Base-by-base conservation (phyloP, 1,139 yeast species). In the Yamadazyma siamensis region DNA sequence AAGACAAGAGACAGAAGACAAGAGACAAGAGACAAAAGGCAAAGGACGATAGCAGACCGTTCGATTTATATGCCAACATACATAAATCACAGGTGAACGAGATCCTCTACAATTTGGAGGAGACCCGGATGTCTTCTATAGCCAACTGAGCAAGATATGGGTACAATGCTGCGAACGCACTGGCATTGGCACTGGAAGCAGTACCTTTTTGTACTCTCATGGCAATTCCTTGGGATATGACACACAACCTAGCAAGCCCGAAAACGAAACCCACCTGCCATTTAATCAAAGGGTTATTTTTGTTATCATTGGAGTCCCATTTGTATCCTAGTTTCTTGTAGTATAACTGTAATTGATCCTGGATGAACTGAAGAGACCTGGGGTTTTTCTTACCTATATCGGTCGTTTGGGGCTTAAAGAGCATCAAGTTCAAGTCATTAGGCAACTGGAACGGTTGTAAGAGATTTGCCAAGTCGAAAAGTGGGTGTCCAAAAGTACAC, bases 191-290 rank as follows among this genome's bases (percentile, higher is more conserved):
- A 28, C 80, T 71, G 21, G 80, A 73, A 1, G 85, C 85, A 33
- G 68, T 72, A 10, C 83, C 84, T 33, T 66, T 58, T 12, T 69
- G 64, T 2, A 68, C 62, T 35, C 87, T 62, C 59, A 81, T 80
- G 8, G 80, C 81, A 37, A 80, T 77, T 4, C 87, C 87, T 43
- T 80, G 87, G 20, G 74, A 62, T 37, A 80, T 80, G 13, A 80
- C 84, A 40, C 76, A 64, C 21, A 79, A 61, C 26, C 86, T 56
- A 30, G 75, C 62, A 33, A 78, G 62, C 0, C 83, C 83, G 51
- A 77, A 78, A 2, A 76, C 80, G 16, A 61, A 65, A 1, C 83
- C 86, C 34, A 73, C 71, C 7, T 54, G 50, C 82, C 84, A 78
- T 29, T 60, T 50, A 21, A 59, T 62, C 5, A 53, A 31, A 2